Conservation (phyloP, 2,329 filamentous ascomycete species). For the Ceratocystis variospora region DNA sequence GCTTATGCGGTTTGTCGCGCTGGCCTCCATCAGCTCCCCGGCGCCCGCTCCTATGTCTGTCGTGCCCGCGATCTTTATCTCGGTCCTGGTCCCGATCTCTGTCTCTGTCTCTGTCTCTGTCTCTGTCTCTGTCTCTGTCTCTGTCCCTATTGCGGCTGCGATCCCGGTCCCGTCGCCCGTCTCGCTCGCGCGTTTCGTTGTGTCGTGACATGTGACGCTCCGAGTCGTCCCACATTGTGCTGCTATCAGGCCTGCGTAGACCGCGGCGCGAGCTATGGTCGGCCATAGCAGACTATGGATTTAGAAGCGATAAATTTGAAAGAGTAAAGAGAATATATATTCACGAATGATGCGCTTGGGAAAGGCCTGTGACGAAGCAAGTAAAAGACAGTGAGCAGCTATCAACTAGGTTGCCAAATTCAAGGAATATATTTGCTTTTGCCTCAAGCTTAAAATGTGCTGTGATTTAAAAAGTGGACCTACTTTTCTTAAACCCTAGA, state of each 20-base stretch:
- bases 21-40: not conserved
- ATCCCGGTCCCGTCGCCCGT: conserved; percentile 24
- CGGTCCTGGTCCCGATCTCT: conserved; percentile 26
- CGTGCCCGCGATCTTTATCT: conserved; percentile 24
- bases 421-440: not conserved
- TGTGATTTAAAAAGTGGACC: not conserved
- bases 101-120: conserved; percentile 27
- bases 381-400: not conserved
- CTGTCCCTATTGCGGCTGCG: conserved; percentile 23
- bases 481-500: not conserved
- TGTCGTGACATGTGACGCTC: conserved; percentile 28
- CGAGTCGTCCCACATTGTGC: conserved; percentile 47
- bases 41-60: conserved; percentile 20
- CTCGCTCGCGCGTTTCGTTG: conserved; percentile 19
- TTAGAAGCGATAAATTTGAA: not conserved
- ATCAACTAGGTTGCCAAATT: not conserved
- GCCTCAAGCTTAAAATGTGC: not conserved
- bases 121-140: conserved; percentile 28
- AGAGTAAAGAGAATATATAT: too few species aligned
- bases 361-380: not conserved
- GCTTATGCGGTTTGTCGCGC: conserved; percentile 4
- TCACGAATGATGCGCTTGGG: not conserved
- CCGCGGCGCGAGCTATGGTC: conserved; percentile 16
- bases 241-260: conserved; percentile 35
- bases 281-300: not conserved